Evolutionary conservation across 1,139 yeast species (phyloP).

Genomic region (Blastobotrys persicus): DNA sequence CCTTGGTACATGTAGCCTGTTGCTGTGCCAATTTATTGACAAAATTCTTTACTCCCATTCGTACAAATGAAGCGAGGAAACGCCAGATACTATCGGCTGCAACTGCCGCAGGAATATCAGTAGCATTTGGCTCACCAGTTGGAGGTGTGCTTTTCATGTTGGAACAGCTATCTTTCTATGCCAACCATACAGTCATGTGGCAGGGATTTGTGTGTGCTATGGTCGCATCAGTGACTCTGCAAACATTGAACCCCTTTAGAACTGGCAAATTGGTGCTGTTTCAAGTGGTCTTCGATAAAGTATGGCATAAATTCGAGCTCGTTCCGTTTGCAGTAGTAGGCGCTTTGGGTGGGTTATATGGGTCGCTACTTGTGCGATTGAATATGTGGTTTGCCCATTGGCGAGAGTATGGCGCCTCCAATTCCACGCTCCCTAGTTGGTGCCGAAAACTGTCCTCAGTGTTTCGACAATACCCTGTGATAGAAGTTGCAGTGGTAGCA

Average conservation of each 20-base stretch:
- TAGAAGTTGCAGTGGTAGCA: conserved; percentile 53
- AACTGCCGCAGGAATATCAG: conserved; percentile 89
- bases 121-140: conserved; percentile 91
- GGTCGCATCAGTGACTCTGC: conserved; percentile 64
- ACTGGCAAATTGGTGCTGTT: conserved; percentile 59
- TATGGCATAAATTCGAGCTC: conserved; percentile 70
- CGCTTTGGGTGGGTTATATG: conserved; percentile 64
- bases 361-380: conserved; percentile 51
- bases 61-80: conserved; percentile 34
- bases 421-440: neutral
- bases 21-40: conserved; percentile 53
- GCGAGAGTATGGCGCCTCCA: conserved; percentile 27
- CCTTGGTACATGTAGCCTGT: conserved; percentile 82
- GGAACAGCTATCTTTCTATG: conserved; percentile 66
- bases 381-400: conserved; percentile 47
- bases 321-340: conserved; percentile 70
- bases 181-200: conserved; percentile 71
- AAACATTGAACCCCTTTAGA: conserved; percentile 58
- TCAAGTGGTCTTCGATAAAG: conserved; percentile 63
- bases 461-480: conserved; percentile 26
- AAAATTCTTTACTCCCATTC: conserved; percentile 35
- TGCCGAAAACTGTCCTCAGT: neutral
- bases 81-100: conserved; percentile 78
- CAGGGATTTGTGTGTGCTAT: conserved; percentile 76
- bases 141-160: conserved; percentile 89